Evolutionary conservation across 306 rosid genomes (phyloP), one percentile per base, ranked within the genome.

Genomic region (peach (Prunus persica)): DNA sequence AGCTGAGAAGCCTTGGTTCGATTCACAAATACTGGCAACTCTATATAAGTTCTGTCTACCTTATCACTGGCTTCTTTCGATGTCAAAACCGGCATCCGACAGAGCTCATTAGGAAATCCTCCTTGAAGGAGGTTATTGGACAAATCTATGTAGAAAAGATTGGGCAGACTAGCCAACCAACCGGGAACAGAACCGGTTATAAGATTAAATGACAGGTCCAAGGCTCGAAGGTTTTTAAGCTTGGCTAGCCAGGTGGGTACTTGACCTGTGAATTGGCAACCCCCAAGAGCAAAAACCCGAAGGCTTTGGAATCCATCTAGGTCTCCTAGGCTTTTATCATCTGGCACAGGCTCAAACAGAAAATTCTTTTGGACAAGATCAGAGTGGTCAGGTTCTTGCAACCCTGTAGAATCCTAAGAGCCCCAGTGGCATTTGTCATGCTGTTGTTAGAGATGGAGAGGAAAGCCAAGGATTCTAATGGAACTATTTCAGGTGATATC

Each of bases 381-480:
- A 93, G 88, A 61, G 95, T 88, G 57, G 85, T 88, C 47, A 93
- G 90, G 77, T 75, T 89, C 81, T 84, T 84, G 64, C 86, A 88
- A 11, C 86, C 88, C 56, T 66, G 78, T 41, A 93, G 90, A 78
- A 81, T 90, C 68, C 57, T 81, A 10, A 93, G 65, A 24, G 96
- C 95, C 50, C 89, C 88, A 13, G 65, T 60, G 1, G 65, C 65
- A 25, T 56, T 56, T 19, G 62, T 56, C 1, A 56, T 12, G 4
- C 6, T 56, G 62, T 56, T 56, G 0, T 0, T 6, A 6, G 62
- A 19, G 13, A 56, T 8, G 62, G 62, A 56, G 62, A 56, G 62
- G 24, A 19, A 56, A 19, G 62, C 24, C 27, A 56, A 1, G 10
- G 62, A 56, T 56, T 56, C 62, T n/a, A 56, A 3, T 56, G 25